These are phyloP conservation scores for Salinomyces thailandicus DNA, from an alignment of 2,329 filamentous ascomycete genomes.

Conservation along the genomic window DNA sequence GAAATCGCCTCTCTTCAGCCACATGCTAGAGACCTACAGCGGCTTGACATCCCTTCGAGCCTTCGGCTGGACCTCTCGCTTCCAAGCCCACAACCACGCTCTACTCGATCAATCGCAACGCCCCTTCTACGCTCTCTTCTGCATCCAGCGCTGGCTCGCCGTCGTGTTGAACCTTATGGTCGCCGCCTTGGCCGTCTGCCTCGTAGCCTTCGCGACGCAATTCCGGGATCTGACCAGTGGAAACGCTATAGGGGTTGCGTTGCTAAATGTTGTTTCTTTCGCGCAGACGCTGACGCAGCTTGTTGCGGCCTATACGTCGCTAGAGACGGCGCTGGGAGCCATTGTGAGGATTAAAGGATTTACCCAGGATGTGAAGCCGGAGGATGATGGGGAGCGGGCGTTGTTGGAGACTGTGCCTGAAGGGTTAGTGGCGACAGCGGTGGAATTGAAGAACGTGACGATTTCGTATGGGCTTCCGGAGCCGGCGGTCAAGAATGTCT, in stretches of 20 bases:
- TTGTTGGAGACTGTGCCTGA: not conserved
- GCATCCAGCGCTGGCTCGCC: constrained; percentile 36
- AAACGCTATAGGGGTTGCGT: not conserved
- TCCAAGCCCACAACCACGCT: constrained; percentile 5
- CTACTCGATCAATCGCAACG: constrained; percentile 32
- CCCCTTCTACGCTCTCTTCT: constrained; percentile 36
- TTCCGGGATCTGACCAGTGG: not conserved
- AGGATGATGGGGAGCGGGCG: too few relatives aligned
- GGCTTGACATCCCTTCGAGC: constrained; percentile 43
- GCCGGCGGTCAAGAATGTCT: not conserved
- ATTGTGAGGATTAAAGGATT: not conserved
- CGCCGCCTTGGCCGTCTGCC: not conserved
- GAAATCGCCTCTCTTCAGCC: constrained; percentile 40
- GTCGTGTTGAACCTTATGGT: constrained; percentile 30
- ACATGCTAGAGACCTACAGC: constrained; percentile 42
- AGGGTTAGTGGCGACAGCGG: not conserved
- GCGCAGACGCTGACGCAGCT: not conserved
- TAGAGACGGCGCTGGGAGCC: not conserved
- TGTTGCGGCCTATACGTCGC: not conserved
- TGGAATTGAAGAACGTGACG: not conserved
- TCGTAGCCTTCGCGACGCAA: not conserved
- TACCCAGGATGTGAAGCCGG: not conserved
- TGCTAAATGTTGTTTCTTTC: not conserved
- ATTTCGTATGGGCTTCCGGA: not conserved
- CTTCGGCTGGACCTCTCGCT: constrained; percentile 36